These are phyloP conservation scores for Wickerhamiella musiphila DNA, from an alignment of 805 yeast genomes.

Conservation along the genomic window DNA sequence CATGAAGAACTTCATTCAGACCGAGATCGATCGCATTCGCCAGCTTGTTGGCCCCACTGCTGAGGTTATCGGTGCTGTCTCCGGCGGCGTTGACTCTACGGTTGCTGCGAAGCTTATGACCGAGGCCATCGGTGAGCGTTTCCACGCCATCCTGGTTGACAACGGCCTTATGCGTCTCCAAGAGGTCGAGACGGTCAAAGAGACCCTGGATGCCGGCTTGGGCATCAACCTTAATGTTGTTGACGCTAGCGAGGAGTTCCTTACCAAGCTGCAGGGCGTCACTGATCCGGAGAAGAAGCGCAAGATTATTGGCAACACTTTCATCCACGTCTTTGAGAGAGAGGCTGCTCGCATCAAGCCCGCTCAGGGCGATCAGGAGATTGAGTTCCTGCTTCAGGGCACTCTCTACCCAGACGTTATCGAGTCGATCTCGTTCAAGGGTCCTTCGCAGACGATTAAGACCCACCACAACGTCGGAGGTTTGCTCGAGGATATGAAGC, in stretches of 20 bases:
- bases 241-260: conserved; percentile 83
- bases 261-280: conserved; percentile 73
- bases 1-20: conserved; percentile 93
- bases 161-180: conserved; percentile 94
- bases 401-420: conserved; percentile 97
- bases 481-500: conserved; percentile 90
- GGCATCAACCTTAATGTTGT: conserved; percentile 90
- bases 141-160: conserved; percentile 96
- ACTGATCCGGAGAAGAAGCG: conserved; percentile 98
- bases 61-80: conserved; percentile 97
- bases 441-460: conserved; percentile 98
- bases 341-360: conserved; percentile 89
- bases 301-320: conserved; percentile 95
- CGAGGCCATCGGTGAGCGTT: conserved; percentile 95
- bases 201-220: conserved; percentile 78
- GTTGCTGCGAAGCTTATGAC: conserved; percentile 97
- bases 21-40: conserved; percentile 87
- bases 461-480: conserved; percentile 99
- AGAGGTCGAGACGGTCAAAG: conserved; percentile 78
- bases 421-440: conserved; percentile 96
- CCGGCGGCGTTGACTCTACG: conserved; percentile 98
- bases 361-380: conserved; percentile 59
- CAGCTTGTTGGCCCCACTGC: conserved; percentile 90
- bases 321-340: conserved; percentile 90
- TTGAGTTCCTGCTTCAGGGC: conserved; percentile 89